A percentile compares a stretch with the other conserved stretches of the same genome.
Conservation (phyloP, 1,139 yeast genomes). For the Diutina neorugosa region DNA sequence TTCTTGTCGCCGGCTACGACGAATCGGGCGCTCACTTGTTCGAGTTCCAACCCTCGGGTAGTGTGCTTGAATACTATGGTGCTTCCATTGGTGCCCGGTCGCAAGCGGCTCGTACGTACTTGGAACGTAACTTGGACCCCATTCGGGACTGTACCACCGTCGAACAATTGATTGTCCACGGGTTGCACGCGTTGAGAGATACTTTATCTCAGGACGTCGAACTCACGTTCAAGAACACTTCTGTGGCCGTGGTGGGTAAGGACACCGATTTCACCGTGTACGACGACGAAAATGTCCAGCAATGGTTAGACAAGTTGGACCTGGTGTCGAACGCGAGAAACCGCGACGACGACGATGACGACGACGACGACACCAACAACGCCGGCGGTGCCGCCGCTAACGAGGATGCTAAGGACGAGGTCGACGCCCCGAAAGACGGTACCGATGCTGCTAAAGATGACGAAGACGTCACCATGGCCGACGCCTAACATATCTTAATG, state of each 20-base stretch:
- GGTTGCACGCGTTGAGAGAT: slow-evolving; percentile 85
- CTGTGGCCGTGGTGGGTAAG: slow-evolving; percentile 83
- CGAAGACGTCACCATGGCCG: slow-evolving; percentile 1
- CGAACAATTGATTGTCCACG: slow-evolving; percentile 75
- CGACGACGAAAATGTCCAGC: slow-evolving; percentile 80
- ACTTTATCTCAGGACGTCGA: slow-evolving; percentile 92
- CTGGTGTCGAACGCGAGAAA: slow-evolving; percentile 42
- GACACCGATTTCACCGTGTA: slow-evolving; percentile 63
- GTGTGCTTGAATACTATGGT: slow-evolving; percentile 81
- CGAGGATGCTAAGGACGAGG: slow-evolving; percentile 5
- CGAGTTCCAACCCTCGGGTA: slow-evolving; percentile 95
- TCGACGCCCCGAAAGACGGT: neutral
- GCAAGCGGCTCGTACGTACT: slow-evolving; percentile 92
- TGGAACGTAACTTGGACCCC: slow-evolving; percentile 71
- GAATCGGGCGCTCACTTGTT: slow-evolving; percentile 88
- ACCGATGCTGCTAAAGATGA: neutral
- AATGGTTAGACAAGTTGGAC: slow-evolving; percentile 62
- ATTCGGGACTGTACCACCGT: slow-evolving; percentile 47
- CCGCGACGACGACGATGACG: slow-evolving; percentile 29
- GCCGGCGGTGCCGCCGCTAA: slow-evolving; percentile 12
- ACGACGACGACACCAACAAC: slow-evolving; percentile 15
- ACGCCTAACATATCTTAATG: neutral
- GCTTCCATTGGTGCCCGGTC: slow-evolving; percentile 98
- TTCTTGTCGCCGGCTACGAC: slow-evolving; percentile 84
- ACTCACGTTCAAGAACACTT: slow-evolving; percentile 70